These are phyloP conservation scores for Ceratobasidium sp. DNA, from an alignment of 1,284 basidiomycete genomes.

Conservation along the genomic window DNA sequence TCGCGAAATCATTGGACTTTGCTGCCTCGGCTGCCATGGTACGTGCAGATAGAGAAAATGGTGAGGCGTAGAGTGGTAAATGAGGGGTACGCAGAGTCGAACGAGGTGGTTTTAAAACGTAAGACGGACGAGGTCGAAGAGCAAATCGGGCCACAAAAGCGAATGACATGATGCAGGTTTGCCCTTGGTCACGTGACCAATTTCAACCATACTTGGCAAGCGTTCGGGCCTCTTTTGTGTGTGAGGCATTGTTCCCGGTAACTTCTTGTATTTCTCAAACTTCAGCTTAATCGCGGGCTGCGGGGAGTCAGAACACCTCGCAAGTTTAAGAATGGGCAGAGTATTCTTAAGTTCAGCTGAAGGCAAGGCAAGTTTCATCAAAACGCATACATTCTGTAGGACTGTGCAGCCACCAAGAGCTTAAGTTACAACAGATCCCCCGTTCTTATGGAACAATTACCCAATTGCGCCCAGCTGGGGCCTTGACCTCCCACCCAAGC, in stretches of 20 bases:
- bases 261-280: too few relatives aligned
- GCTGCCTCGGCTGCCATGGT: slow-evolving; percentile 43
- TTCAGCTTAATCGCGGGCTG: too few relatives aligned
- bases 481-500: slow-evolving; percentile 51
- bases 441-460: neutral
- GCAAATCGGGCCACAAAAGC: slow-evolving; percentile 42
- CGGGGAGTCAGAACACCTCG: too few relatives aligned
- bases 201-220: neutral
- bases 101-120: neutral
- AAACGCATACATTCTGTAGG: too few relatives aligned
- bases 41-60: slow-evolving; percentile 9
- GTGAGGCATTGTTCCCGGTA: neutral
- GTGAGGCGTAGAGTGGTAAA: neutral
- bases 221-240: neutral
- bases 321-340: too few relatives aligned
- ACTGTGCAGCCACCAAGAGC: too few relatives aligned
- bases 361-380: too few relatives aligned
- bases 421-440: too few relatives aligned
- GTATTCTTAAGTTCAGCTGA: too few relatives aligned
- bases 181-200: neutral
- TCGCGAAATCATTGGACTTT: slow-evolving; percentile 62
- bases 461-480: slow-evolving; percentile 50
- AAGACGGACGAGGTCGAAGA: slow-evolving; percentile 5
- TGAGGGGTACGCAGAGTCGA: neutral
- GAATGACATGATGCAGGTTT: slow-evolving; percentile 37